phyloP scores from a whole-genome alignment of 345 rosid species.

The Lumnitzera racemosa region DNA sequence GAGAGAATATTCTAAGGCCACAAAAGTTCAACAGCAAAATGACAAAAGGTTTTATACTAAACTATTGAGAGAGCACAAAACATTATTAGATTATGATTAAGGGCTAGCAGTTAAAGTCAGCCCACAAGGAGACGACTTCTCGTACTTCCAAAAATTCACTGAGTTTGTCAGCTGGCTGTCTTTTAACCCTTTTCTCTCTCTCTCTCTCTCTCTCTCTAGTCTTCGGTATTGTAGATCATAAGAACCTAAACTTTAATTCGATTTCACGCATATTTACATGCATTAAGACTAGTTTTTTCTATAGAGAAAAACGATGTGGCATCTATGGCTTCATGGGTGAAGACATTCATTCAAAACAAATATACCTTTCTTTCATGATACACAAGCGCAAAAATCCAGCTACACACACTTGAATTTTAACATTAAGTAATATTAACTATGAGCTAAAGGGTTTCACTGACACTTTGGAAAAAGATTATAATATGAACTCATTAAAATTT shows the following conservation, averaged over 20 bases:
- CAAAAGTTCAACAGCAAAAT: constrained; percentile 77
- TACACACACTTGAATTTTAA: too few species aligned
- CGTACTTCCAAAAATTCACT: constrained; percentile 79
- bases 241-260: constrained; percentile 7
- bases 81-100: constrained; percentile 98
- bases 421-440: too few species aligned
- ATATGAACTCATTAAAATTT: too few species aligned
- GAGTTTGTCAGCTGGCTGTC: constrained; percentile 85
- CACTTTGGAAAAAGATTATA: too few species aligned
- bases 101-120: constrained; percentile 62
- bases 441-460: too few species aligned
- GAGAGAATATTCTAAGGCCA: constrained; percentile 92
- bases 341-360: too few species aligned
- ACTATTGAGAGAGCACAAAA: constrained; percentile 34
- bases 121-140: constrained; percentile 77
- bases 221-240: not conserved
- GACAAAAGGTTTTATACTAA: constrained; percentile 51
- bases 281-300: too few species aligned
- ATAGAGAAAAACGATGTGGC: too few species aligned
- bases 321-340: too few species aligned
- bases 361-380: too few species aligned
- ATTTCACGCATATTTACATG: too few species aligned
- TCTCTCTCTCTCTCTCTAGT: not conserved
- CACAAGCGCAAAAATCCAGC: too few species aligned
- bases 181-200: constrained; percentile 8